Evolutionary conservation across 371 early-diverging fungal genomes (phyloP), one percentile per base, ranked within the genome.

Genomic region (Mortierella sp.): DNA sequence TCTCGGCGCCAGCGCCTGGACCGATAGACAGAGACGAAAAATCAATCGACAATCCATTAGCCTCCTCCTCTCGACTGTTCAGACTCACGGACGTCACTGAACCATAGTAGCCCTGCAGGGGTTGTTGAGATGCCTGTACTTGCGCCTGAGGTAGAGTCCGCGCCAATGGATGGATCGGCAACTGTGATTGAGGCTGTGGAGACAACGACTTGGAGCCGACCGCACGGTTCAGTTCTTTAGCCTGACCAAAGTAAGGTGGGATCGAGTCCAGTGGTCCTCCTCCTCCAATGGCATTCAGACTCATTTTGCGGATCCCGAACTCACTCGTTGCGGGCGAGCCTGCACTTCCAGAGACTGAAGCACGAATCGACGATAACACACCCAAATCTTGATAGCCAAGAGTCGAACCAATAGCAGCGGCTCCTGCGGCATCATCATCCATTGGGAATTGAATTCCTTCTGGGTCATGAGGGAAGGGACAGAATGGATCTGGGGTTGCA

Each of bases 391-490:
- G 30, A 46, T 50, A 16, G 37, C 37, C 37, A 9, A 37, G 37
- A 9, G 37, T 37, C 37, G 37, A 37, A 9, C n/a, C n/a, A 25
- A 45, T 57, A 44, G 19, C 57, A 28, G 57, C 51, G 44, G 26
- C 64, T 55, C 55, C 19, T 7, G 21, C 62, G 5, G 47, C 28
- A 37, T 80, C 81, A 44, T 86, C 86, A 52, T 85, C 85, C 85
- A 86, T 85, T 67, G 66, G 70, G 63, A 86, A 85, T 60, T 85
- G 85, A 7, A 84, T 80, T 28, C 85, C 86, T 47, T 85, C 84
- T 44, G 80, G 80, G 9, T 72, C 81, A 18, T 70, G 60, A 2
- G 79, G 75, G 60, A 81, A 83, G 7, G 83, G 81, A 30, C 80
- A 75, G 57, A 83, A 83, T 6, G 83, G 80, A 44, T 82, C 81